A percentile compares a stretch with the other conserved stretches of the same genome.
Evolutionary conservation across 306 rosid species (phyloP).

Genomic region (Trifolium dubium): DNA sequence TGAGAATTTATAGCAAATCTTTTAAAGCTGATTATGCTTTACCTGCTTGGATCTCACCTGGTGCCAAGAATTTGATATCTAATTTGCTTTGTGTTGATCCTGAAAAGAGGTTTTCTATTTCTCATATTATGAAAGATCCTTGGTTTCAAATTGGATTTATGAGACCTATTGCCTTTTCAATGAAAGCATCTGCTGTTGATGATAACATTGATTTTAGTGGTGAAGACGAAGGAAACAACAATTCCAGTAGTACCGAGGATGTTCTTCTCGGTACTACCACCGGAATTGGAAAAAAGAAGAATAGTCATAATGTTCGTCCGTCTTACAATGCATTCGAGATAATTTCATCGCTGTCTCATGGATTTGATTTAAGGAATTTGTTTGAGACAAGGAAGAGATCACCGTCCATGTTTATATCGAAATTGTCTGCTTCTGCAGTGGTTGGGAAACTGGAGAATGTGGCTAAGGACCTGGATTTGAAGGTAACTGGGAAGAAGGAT

Average conservation of each 20-base stretch:
- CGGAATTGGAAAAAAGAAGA: no score
- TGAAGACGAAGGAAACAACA: slow-evolving; percentile 1
- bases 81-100: slow-evolving; percentile 71
- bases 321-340: slow-evolving; percentile 77
- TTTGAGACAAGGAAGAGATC: slow-evolving; percentile 73
- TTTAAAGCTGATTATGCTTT: slow-evolving; percentile 71
- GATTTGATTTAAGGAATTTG: slow-evolving; percentile 74
- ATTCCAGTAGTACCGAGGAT: no score
- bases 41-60: slow-evolving; percentile 69
- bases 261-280: no score
- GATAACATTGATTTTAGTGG: slow-evolving; percentile 37
- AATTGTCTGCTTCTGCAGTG: slow-evolving; percentile 58
- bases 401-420: slow-evolving; percentile 65
- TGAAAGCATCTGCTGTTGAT: slow-evolving; percentile 36
- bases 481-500: slow-evolving; percentile 54
- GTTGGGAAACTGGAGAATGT: slow-evolving; percentile 56
- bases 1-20: slow-evolving; percentile 65
- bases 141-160: slow-evolving; percentile 73
- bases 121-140: slow-evolving; percentile 55
- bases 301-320: no score
- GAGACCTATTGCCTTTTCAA: slow-evolving; percentile 54
- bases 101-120: slow-evolving; percentile 60
- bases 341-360: slow-evolving; percentile 67
- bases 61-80: slow-evolving; percentile 55
- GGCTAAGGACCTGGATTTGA: slow-evolving; percentile 58